Evolutionary conservation across 148 eudicot genomes (phyloP), one percentile per base, ranked within the genome.

Genomic region (Chenopodium album): DNA sequence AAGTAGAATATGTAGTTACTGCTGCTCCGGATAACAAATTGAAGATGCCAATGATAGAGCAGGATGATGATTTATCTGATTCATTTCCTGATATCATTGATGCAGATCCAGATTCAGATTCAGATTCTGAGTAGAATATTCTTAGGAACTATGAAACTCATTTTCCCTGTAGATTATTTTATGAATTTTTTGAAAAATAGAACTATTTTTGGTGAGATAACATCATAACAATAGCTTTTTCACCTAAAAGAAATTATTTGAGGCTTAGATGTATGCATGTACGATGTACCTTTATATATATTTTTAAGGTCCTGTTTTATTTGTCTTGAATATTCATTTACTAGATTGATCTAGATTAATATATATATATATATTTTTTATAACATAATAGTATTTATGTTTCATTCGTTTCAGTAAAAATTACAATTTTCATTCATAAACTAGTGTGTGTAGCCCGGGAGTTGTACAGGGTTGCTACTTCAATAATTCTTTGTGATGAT

Each of bases 71-170:
- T 2, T 48, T 14, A 22, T 76, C 77, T 17, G 82, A 85, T 74
- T 60, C 79, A 13, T 81, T 78, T 85, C 87, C 87, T 48, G 87
- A 85, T 78, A 85, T 85, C 63, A 76, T 78, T 46, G 87, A 85
- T 73, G 87, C 72, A 17, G 87, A 85, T 73, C 87, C 84, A n/a
- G 86, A 84, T 76, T 60, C 86, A 46, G 84, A 84, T 77, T 77
- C 84, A 19, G 84, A 77, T 63, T 73, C 79, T 48, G 78, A 80
- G 60, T 76, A 81, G 81, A 56, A 50, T 52, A 4, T 59, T 19
- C 4, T 14, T 56, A 56, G 62, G 0, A 56, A 19, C 56, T 52
- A 14, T 16, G 17, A 17, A 56, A 19, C 62, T 56, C 22, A 4
- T 56, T 56, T 56, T 56, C 62, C 17, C 0, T 17, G 16, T 14